Base-by-base conservation (phyloP, 306 rosid species). In the Arachis hypogaea region DNA sequence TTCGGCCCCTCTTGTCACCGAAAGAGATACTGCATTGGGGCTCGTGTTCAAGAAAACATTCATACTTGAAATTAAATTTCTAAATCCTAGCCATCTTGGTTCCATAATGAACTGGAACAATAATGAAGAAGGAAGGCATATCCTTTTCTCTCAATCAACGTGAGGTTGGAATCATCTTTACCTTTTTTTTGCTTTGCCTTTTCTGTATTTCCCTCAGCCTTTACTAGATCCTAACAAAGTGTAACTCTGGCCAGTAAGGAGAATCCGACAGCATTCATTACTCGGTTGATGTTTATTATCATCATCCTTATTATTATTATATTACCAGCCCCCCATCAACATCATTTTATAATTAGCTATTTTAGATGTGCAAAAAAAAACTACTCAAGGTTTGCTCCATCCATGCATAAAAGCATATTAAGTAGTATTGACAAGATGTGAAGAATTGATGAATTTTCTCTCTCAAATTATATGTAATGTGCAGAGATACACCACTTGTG, bases 161-260 rank as follows among this genome's bases (percentile, higher is more conserved):
- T 77, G 79, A 79, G 79, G 90, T 50, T 71, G 81, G 89, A 81
- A 82, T 81, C 85, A 59, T 7, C 85, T 85, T 86, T 86, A 74
- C 60, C 60, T 62, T 78, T 64, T 77, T 79, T 82, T 69, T 77
- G 78, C 82, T 51, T 64, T 43, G 69, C 72, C 75, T 79, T 68
- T 80, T 54, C 75, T 77, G 77, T 65, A 33, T 41, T 66, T 68
- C 60, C 66, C 78, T 64, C 67, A 41, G 71, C 72, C 79, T 78
- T 82, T 82, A 82, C 78, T 75, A 43, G 86, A 90, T 85, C 95
- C 88, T 70, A 78, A 73, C 85, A 79, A 86, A 84, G 87, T 76
- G 82, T 81, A 86, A 71, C 63, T 73, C 45, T 14, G 11, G 73
- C 9, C 51, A 60, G 75, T 66, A 43, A 4, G 47, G 46, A 68